Percentiles rank a stretch among this genome's conserved stretches.
phyloP scores from a whole-genome alignment of 305 asterid species.

The Solanum hybrid region DNA sequence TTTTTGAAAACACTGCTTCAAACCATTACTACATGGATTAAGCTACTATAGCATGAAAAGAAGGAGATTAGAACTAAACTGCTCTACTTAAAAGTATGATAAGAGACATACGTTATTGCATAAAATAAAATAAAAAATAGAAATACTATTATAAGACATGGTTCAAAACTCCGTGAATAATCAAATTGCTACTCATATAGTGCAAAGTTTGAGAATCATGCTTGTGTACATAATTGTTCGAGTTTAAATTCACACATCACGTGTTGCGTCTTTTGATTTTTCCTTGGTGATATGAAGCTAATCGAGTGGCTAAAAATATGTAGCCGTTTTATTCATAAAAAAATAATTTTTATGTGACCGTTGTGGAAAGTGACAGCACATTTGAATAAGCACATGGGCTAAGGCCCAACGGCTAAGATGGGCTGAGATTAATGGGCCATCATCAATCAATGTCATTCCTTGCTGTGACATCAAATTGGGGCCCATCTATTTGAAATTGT shows the following conservation, averaged over 20 bases:
- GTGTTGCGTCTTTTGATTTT: background rate
- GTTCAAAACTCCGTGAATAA: accelerated
- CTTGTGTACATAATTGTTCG: background rate
- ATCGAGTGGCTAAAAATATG: background rate
- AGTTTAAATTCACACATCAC: background rate
- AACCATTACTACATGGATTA: too few relatives aligned
- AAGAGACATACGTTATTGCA: background rate
- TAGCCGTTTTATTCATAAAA: slow-evolving; percentile 20
- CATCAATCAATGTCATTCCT: slow-evolving; percentile 14
- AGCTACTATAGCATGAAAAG: too few relatives aligned
- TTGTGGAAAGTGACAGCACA: slow-evolving; percentile 26
- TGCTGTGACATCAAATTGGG: slow-evolving; percentile 10
- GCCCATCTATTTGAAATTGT: slow-evolving; percentile 4
- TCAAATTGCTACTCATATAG: background rate
- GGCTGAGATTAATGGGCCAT: background rate
- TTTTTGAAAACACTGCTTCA: too few relatives aligned
- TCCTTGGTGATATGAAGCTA: background rate
- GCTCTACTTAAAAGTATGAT: background rate
- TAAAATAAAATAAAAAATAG: background rate
- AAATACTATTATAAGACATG: background rate
- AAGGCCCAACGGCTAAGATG: slow-evolving; percentile 25
- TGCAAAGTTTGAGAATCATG: background rate
- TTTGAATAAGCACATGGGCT: slow-evolving; percentile 13
- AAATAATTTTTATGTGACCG: slow-evolving; percentile 14
- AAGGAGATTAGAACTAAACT: too few relatives aligned